phyloP scores from a whole-genome alignment of 371 early-diverging fungal species.

The Basidiobolus heterosporus region DNA sequence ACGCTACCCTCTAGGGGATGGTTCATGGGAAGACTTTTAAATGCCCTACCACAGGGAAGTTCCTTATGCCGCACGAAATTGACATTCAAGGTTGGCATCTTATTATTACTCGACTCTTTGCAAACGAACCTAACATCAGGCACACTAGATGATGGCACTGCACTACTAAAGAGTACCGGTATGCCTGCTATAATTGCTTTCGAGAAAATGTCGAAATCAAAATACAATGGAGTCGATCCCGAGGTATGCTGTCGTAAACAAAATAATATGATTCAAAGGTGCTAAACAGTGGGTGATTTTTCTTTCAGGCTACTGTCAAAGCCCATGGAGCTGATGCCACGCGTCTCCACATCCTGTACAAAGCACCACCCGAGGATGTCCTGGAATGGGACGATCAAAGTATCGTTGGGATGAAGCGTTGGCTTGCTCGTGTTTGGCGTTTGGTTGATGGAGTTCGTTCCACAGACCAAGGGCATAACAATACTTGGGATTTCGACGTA shows the following conservation, averaged over 20 bases:
- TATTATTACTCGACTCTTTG: neutral
- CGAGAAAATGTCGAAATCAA: conserved; percentile 93
- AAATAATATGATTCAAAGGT: neutral
- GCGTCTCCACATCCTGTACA: conserved; percentile 71
- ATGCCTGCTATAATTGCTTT: conserved; percentile 37
- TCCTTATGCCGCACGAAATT: conserved; percentile 62
- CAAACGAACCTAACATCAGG: neutral
- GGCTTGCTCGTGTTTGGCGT: conserved; percentile 39
- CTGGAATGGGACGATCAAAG: conserved; percentile 81
- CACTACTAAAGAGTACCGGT: conserved; percentile 12
- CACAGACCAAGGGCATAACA: neutral
- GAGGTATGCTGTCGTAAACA: conserved; percentile 17
- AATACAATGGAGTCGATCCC: conserved; percentile 87
- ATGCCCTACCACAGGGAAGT: conserved; percentile 57
- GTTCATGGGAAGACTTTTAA: conserved; percentile 76
- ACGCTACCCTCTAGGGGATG: conserved; percentile 52
- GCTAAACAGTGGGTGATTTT: too few relatives aligned
- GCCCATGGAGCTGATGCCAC: conserved; percentile 71
- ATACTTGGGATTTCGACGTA: conserved; percentile 4
- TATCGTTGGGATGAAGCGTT: conserved; percentile 82
- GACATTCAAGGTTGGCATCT: conserved; percentile 26
- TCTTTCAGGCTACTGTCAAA: conserved; percentile 31
- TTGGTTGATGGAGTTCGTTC: conserved; percentile 14
- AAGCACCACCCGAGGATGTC: conserved; percentile 79
- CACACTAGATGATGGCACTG: neutral